Conservation (phyloP, 202 grass and related monocot genomes). For the Digitaria exilis region DNA sequence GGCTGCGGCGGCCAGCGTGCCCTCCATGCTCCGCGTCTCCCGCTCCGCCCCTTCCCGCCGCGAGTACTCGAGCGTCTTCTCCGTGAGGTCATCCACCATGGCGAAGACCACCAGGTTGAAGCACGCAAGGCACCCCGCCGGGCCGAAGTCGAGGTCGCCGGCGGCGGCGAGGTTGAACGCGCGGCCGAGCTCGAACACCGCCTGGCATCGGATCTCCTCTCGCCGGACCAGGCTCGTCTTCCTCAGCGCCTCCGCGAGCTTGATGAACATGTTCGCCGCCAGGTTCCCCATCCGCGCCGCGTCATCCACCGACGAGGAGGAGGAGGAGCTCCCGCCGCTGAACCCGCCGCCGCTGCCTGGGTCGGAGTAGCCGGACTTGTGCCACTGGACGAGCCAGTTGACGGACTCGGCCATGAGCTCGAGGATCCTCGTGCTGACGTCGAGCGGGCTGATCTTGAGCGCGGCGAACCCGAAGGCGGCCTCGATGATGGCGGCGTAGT, state of each 20-base stretch:
- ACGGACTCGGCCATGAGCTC: conserved; percentile 79
- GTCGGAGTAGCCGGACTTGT: conserved; percentile 77
- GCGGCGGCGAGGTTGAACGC: conserved; percentile 52
- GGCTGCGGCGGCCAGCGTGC: conserved; percentile 61
- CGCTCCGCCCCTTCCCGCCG: conserved; percentile 62
- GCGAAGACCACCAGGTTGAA: conserved; percentile 88
- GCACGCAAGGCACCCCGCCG: conserved; percentile 59
- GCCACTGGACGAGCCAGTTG: conserved; percentile 72
- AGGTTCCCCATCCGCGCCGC: conserved; percentile 54
- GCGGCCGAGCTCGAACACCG: conserved; percentile 58
- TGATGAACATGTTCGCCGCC: conserved; percentile 71
- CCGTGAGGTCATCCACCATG: conserved; percentile 88
- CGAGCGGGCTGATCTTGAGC: conserved; percentile 88
- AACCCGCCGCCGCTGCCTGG: conserved; percentile 39
- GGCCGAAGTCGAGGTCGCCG: conserved; percentile 59
- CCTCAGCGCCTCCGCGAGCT: conserved; percentile 75
- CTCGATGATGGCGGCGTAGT: conserved; percentile 81
- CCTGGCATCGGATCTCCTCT: conserved; percentile 87
- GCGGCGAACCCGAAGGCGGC: conserved; percentile 76
- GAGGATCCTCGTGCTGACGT: conserved; percentile 74
- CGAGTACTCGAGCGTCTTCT: conserved; percentile 95
- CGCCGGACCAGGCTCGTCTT: conserved; percentile 83
- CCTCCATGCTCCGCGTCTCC: conserved; percentile 84
- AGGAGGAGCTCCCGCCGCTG: not conserved
- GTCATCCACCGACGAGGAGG: conserved; percentile 40